phyloP scores from a whole-genome alignment of 2,329 filamentous ascomycete species.

The Ophiostoma perfectum region DNA sequence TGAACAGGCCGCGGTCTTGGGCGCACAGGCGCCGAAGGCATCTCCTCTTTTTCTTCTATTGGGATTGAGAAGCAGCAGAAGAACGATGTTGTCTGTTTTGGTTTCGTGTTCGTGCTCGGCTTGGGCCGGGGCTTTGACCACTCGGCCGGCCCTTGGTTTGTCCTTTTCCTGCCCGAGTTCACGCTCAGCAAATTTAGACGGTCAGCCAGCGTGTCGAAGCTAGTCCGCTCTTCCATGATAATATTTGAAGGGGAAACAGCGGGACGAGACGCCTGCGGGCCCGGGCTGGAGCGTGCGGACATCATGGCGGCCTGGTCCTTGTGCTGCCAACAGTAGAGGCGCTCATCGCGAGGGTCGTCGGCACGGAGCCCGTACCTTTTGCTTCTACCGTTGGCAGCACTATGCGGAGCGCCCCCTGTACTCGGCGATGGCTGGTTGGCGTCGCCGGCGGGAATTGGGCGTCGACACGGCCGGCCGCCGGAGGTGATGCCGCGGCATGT shows the following conservation, averaged over 20 bases:
- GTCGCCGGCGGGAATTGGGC: constrained; percentile 52
- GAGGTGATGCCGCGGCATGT: constrained; percentile 87
- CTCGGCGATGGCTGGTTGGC: constrained; percentile 25
- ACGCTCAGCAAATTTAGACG: constrained; percentile 70
- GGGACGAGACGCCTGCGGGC: constrained; percentile 34
- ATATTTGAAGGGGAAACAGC: constrained; percentile 37
- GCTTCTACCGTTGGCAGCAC: background rate
- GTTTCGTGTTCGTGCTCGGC: background rate
- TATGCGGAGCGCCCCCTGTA: constrained; percentile 23
- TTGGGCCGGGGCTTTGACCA: background rate
- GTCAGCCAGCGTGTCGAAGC: constrained; percentile 81
- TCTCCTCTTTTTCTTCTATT: constrained; percentile 36
- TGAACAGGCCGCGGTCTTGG: constrained; percentile 47
- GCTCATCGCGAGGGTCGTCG: constrained; percentile 51
- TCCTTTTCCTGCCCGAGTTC: constrained; percentile 30
- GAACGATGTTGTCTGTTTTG: constrained; percentile 28
- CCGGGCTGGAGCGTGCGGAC: constrained; percentile 43
- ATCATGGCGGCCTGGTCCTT: constrained; percentile 73
- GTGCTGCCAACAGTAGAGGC: constrained; percentile 92
- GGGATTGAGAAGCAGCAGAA: constrained; percentile 53
- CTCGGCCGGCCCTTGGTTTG: constrained; percentile 21
- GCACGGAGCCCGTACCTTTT: constrained; percentile 32
- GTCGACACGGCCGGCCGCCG: constrained; percentile 75
- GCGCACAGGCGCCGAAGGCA: constrained; percentile 37
- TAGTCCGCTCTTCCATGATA: constrained; percentile 61